A percentile compares a stretch with the other conserved stretches of the same genome.
Conservation (phyloP, 345 rosid species). For the Euphorbia tirucalli region DNA sequence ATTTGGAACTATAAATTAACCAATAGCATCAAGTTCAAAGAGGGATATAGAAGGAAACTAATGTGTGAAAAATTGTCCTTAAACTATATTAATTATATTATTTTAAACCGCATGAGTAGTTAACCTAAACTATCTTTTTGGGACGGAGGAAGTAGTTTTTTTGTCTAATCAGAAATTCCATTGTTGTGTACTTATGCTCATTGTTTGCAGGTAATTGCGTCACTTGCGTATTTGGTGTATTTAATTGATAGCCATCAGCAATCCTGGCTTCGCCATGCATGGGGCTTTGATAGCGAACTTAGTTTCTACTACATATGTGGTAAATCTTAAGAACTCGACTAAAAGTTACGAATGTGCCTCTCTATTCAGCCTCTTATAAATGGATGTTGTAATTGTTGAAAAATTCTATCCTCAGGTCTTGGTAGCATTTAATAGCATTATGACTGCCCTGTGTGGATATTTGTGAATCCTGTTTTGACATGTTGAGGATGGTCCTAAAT, state of each 20-base stretch:
- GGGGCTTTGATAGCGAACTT: conserved; percentile 87
- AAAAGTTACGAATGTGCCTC: background rate
- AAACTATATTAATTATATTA: too few relatives aligned
- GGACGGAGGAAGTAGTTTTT: too few relatives aligned
- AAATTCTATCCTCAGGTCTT: background rate
- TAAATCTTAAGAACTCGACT: conserved; percentile 37
- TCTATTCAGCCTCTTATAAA: background rate
- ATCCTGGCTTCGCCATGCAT: conserved; percentile 78
- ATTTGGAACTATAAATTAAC: too few relatives aligned
- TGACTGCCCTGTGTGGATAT: background rate
- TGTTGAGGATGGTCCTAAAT: background rate
- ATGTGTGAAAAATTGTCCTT: too few relatives aligned
- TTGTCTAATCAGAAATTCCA: background rate
- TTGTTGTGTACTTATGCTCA: conserved; percentile 13
- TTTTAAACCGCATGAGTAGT: too few relatives aligned
- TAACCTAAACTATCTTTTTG: too few relatives aligned
- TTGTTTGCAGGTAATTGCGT: conserved; percentile 71
- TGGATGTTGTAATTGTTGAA: background rate
- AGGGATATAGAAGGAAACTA: too few relatives aligned
- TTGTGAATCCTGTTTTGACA: background rate
- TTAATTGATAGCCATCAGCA: conserved; percentile 71
- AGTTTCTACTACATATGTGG: conserved; percentile 98
- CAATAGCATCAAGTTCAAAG: too few relatives aligned
- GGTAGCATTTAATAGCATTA: background rate
- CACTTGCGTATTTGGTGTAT: conserved; percentile 82